phyloP scores from a whole-genome alignment of 805 yeast genomes.

The Kodamaea kakaduensis region DNA sequence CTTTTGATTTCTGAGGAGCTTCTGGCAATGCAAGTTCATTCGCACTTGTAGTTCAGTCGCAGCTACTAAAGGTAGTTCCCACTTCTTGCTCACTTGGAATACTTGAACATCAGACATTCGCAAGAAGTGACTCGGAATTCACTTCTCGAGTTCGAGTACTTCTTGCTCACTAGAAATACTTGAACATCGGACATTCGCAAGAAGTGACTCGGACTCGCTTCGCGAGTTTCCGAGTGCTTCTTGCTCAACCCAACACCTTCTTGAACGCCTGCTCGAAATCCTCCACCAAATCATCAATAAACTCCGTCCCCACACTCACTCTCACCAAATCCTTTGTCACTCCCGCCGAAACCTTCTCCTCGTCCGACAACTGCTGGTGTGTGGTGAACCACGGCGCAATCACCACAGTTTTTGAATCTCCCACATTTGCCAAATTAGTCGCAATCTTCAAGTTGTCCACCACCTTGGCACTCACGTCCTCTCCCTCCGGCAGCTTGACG shows the following conservation, averaged over 20 bases:
- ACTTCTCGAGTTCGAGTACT: too few relatives aligned
- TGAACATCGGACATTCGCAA: too few relatives aligned
- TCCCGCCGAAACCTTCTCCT: slow-evolving; percentile 79
- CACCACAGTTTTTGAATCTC: slow-evolving; percentile 92
- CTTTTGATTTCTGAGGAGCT: too few relatives aligned
- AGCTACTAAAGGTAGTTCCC: too few relatives aligned
- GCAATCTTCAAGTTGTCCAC: slow-evolving; percentile 83
- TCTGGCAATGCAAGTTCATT: too few relatives aligned
- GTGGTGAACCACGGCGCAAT: slow-evolving; percentile 96
- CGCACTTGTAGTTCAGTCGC: too few relatives aligned
- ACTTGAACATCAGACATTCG: too few relatives aligned
- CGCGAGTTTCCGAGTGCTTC: too few relatives aligned
- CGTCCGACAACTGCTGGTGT: slow-evolving; percentile 83
- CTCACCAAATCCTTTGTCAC: slow-evolving; percentile 86
- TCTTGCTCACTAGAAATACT: too few relatives aligned
- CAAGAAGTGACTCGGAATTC: too few relatives aligned
- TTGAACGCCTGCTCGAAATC: slow-evolving; percentile 84
- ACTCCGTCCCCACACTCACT: slow-evolving; percentile 85
- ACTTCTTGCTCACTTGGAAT: too few relatives aligned
- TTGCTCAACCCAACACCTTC: slow-evolving; percentile 41
- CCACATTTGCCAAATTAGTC: slow-evolving; percentile 93
- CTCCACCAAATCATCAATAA: slow-evolving; percentile 65
- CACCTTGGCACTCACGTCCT: slow-evolving; percentile 75
- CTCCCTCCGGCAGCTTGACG: slow-evolving; percentile 68
- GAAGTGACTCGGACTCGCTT: too few relatives aligned